Base-by-base conservation (phyloP, 192 early-diverging fungal genomes). In the Geosiphon pyriformis region DNA sequence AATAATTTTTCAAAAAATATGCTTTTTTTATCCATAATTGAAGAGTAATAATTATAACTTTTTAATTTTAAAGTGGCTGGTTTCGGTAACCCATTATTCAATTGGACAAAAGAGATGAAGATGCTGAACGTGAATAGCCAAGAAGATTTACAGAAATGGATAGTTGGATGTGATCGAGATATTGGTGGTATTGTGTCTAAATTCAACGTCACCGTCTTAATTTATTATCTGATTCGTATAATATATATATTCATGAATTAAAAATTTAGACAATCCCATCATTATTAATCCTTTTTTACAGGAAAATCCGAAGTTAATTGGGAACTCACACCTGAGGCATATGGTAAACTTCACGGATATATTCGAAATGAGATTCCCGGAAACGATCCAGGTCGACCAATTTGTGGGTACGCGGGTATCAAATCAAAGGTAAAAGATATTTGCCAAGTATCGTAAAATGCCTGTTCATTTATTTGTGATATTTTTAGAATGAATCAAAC, bases 321-420 rank as follows among this genome's bases (percentile, higher is more conserved):
- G 59, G 93, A 93, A 20, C 65, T 88, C 37, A 92, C 89, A 2
- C 74, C 69, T 15, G 61, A 85, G 23, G 78, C 72, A 20, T 81
- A 65, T 60, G 87, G 82, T 20, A 65, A 77, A 56, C 94, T 98
- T 71, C 86, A 88, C 78, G 95, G 95, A 25, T 83, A 84, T 32
- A 73, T 98, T 18, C 92, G 89, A 4, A 78, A 88, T 18, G 84
- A 90, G 65, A 76, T 94, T 42, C 94, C 94, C 20, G 80, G 78
- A 27, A 85, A 89, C 33, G 65, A 72, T 55, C 59, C 73, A 15
- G 83, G 88, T 18, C 52, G 26, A 29, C 81, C 88, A 53, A 82
- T 84, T 69, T 90, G 87, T 76, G 95, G 95, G 18, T 98, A 98
- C 65, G 95, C 94, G n/a, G 92, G 89, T 69, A 84, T 92, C 33